phyloP scores from a whole-genome alignment of 768 basidiomycete species.

The Russula olivacea region DNA sequence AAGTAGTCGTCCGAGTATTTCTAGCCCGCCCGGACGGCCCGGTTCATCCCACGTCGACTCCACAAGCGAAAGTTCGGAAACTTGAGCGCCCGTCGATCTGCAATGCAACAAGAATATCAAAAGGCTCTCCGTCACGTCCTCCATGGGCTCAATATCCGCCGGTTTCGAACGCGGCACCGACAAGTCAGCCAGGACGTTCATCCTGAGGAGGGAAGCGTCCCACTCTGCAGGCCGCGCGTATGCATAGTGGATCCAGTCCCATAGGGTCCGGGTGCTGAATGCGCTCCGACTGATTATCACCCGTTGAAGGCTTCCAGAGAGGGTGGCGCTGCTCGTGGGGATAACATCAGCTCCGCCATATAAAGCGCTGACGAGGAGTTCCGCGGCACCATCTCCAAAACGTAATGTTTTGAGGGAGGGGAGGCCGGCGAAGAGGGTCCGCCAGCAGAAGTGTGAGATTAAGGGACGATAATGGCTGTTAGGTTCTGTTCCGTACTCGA shows the following conservation, averaged over 20 bases:
- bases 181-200: background rate
- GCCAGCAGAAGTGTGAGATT: slow-evolving; percentile 5
- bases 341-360: background rate
- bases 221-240: background rate
- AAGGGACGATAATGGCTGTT: background rate
- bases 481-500: slow-evolving; percentile 7
- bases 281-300: background rate
- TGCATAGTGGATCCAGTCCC: slow-evolving; percentile 11
- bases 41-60: slow-evolving; percentile 1
- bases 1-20: background rate
- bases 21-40: slow-evolving; percentile 3
- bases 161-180: slow-evolving; percentile 2
- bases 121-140: slow-evolving; percentile 6
- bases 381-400: slow-evolving; percentile 8
- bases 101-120: slow-evolving; percentile 4
- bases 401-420: slow-evolving; percentile 5
- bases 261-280: slow-evolving; percentile 4
- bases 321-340: too few species aligned
- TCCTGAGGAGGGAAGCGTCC: background rate
- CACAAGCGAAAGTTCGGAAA: slow-evolving; percentile 1
- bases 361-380: slow-evolving; percentile 1
- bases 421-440: background rate
- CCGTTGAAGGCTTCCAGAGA: background rate
- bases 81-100: background rate
- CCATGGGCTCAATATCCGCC: background rate